Conservation (phyloP, 495 filamentous ascomycete genomes). For the Cryomyces minteri region DNA sequence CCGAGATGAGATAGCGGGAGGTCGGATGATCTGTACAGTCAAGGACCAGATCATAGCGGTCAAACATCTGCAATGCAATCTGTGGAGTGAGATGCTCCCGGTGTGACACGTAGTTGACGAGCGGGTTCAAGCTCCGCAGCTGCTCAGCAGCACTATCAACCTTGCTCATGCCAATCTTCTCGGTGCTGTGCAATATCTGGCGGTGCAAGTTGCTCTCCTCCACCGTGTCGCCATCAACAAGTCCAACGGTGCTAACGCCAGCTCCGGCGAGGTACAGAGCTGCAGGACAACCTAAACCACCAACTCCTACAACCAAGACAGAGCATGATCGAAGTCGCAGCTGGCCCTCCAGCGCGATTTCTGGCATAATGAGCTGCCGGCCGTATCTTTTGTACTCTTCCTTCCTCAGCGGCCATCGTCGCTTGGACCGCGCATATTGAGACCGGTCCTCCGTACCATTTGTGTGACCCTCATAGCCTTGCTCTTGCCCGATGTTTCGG, state of each 20-base stretch:
- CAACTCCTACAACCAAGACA: constrained; percentile 78
- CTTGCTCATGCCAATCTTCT: constrained; percentile 58
- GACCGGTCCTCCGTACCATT: too few species aligned
- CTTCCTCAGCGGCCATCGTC: constrained; percentile 39
- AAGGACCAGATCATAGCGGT: constrained; percentile 61
- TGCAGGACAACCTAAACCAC: constrained; percentile 82
- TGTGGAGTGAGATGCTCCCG: constrained; percentile 38
- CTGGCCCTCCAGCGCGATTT: constrained; percentile 75
- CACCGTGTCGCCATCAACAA: constrained; percentile 77
- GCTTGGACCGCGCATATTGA: background rate
- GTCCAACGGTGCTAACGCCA: constrained; percentile 64
- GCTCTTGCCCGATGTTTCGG: too few species aligned
- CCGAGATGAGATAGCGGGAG: constrained; percentile 82
- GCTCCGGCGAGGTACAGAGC: constrained; percentile 79
- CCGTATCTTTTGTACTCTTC: constrained; percentile 77
- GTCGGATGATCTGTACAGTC: constrained; percentile 91
- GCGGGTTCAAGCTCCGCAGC: constrained; percentile 45
- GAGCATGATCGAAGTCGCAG: constrained; percentile 48
- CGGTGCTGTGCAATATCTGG: constrained; percentile 62
- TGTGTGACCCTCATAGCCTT: too few species aligned
- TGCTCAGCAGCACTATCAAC: constrained; percentile 59
- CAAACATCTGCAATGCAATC: constrained; percentile 44
- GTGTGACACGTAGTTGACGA: constrained; percentile 42
- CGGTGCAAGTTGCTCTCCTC: constrained; percentile 86
- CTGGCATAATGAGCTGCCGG: constrained; percentile 78